Evolutionary conservation across 139 green algal genomes (phyloP).

Genomic region (Yamagishiella unicocca): DNA sequence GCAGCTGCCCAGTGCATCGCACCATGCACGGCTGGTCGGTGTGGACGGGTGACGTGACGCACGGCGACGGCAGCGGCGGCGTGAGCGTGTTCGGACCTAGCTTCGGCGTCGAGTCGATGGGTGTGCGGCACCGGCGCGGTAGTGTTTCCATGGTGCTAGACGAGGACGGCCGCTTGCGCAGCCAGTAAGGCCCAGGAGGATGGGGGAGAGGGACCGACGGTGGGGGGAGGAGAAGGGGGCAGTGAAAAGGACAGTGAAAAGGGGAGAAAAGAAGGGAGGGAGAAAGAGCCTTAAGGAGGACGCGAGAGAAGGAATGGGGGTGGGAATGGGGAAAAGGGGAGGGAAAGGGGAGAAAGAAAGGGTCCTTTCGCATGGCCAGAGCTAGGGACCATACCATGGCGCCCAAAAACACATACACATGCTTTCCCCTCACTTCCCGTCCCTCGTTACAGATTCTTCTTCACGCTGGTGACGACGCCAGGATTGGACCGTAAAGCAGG

Average conservation of each 20-base stretch:
- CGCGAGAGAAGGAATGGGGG: neutral
- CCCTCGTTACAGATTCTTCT: constrained; percentile 31
- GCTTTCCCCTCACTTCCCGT: too few relatives aligned
- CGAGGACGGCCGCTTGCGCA: constrained; percentile 19
- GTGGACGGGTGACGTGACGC: constrained; percentile 44
- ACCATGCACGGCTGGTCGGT: constrained; percentile 23
- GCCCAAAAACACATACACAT: too few relatives aligned
- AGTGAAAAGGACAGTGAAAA: too few relatives aligned
- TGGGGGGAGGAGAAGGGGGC: neutral
- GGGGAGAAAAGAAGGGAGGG: too few relatives aligned
- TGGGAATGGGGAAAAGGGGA: neutral
- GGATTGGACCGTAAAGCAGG: constrained; percentile 38
- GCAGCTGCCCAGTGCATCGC: constrained; percentile 25
- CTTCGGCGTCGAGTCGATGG: constrained; percentile 1
- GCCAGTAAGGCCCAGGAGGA: constrained; percentile 37
- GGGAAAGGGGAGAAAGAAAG: neutral
- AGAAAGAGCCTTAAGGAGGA: too few relatives aligned
- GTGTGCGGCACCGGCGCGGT: constrained; percentile 27
- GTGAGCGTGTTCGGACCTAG: constrained; percentile 25
- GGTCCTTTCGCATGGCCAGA: too few relatives aligned
- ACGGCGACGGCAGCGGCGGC: constrained; percentile 45
- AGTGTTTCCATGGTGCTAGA: constrained; percentile 48
- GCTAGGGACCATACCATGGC: too few relatives aligned
- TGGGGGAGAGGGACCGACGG: too few relatives aligned
- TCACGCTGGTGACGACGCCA: constrained; percentile 32